These are phyloP conservation scores for Trametes meyenii DNA, from an alignment of 768 basidiomycete species.

Conservation along the genomic window DNA sequence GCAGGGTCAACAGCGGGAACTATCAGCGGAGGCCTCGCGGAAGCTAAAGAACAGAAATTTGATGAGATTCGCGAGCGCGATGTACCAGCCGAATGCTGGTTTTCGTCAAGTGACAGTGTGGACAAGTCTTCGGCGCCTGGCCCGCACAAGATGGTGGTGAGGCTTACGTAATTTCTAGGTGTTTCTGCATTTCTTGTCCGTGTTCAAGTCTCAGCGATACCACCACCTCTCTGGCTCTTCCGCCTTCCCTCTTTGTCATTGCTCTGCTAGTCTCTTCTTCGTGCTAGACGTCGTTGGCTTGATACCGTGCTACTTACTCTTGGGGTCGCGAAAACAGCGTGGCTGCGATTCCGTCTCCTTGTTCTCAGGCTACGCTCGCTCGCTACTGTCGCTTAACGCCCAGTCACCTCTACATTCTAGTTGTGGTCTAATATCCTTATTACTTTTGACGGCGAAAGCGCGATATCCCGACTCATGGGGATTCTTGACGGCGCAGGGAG, in stretches of 20 bases:
- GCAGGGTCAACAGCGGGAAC: constrained; percentile 15
- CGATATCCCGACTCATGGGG: constrained; percentile 6
- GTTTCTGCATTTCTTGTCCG: constrained; percentile 21
- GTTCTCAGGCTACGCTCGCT: not conserved
- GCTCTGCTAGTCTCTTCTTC: not conserved
- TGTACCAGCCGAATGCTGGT: constrained; percentile 1
- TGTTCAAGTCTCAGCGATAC: constrained; percentile 20
- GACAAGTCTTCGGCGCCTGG: too few species aligned
- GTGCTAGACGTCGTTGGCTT: not conserved
- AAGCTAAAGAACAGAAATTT: constrained; percentile 12
- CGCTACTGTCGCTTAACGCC: not conserved
- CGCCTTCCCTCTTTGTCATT: not conserved
- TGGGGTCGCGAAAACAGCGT: not conserved
- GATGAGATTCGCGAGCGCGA: constrained; percentile 13
- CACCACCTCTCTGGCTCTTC: constrained; percentile 9
- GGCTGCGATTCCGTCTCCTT: not conserved
- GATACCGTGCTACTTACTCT: too few species aligned
- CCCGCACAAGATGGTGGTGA: not conserved
- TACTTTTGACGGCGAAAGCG: not conserved
- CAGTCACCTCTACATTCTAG: not conserved
- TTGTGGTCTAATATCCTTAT: not conserved
- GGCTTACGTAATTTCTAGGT: constrained; percentile 17
- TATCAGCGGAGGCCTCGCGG: constrained; percentile 7
- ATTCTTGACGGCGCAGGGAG: not conserved
- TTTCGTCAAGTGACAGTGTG: constrained; percentile 1